A percentile compares a stretch with the other conserved stretches of the same genome.
These are phyloP conservation scores for Phytophthora nicotianae DNA, from an alignment of 352 stramenopile species.

Conservation along the genomic window DNA sequence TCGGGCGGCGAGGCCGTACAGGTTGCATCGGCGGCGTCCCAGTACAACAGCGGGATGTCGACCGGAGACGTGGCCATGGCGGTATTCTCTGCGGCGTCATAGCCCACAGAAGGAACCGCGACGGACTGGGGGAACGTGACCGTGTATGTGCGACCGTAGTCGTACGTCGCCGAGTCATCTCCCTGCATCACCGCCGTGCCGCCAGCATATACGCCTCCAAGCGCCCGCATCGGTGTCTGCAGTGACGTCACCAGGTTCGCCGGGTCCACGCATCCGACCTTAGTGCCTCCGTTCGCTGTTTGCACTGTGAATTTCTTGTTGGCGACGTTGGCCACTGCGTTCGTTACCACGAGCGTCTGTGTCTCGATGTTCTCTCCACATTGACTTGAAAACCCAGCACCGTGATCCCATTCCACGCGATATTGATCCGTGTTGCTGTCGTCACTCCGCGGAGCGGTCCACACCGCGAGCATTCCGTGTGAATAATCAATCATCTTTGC, in stretches of 20 bases:
- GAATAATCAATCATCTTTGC: slow-evolving; percentile 49
- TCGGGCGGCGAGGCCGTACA: slow-evolving; percentile 36
- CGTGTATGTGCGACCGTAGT: slow-evolving; percentile 75
- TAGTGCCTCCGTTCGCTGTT: slow-evolving; percentile 5
- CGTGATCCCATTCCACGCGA: slow-evolving; percentile 95
- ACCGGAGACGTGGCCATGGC: slow-evolving; percentile 46
- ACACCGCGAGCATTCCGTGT: slow-evolving; percentile 61
- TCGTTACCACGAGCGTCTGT: slow-evolving; percentile 54
- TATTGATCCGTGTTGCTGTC: slow-evolving; percentile 76
- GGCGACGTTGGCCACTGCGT: background rate
- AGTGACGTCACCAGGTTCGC: background rate
- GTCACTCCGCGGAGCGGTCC: slow-evolving; percentile 87
- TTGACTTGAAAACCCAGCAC: slow-evolving; percentile 80
- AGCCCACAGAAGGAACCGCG: slow-evolving; percentile 13
- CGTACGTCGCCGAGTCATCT: slow-evolving; percentile 62
- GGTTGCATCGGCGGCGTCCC: slow-evolving; percentile 25
- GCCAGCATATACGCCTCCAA: slow-evolving; percentile 38
- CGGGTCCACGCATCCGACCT: slow-evolving; percentile 15
- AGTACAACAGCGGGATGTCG: slow-evolving; percentile 43
- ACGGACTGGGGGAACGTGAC: slow-evolving; percentile 59
- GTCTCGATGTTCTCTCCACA: slow-evolving; percentile 79
- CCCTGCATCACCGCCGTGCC: slow-evolving; percentile 44
- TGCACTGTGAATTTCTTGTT: slow-evolving; percentile 19
- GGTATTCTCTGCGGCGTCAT: slow-evolving; percentile 25
- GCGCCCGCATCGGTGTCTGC: slow-evolving; percentile 26